phyloP scores from a whole-genome alignment of 345 rosid species.

The Eucalyptus pumila region DNA sequence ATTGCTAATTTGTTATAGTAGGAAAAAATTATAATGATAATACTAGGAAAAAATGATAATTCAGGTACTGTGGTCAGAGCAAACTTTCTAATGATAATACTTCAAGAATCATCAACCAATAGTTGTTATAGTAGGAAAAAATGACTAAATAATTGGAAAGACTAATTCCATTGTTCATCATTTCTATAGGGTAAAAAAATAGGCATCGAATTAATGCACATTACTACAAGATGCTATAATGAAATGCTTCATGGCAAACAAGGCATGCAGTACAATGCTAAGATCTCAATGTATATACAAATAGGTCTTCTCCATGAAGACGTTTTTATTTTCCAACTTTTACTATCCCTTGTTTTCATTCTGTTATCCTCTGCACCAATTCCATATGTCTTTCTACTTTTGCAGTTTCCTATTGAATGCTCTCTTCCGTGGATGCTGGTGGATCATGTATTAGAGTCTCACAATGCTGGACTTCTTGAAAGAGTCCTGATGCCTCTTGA shows the following conservation, averaged over 20 bases:
- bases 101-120: not conserved
- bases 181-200: not conserved
- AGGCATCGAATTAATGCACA: not conserved
- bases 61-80: not conserved
- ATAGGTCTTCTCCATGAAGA: not conserved
- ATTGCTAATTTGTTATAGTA: not conserved
- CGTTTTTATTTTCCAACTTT: not conserved
- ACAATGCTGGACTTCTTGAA: conserved; percentile 79
- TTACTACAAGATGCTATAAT: not conserved
- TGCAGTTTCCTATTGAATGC: conserved; percentile 94
- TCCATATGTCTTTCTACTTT: not conserved
- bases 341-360: not conserved
- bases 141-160: not conserved
- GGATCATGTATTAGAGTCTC: conserved; percentile 79
- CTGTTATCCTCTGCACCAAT: not conserved
- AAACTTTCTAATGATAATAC: not conserved
- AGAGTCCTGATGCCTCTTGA: conserved; percentile 91
- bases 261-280: not conserved
- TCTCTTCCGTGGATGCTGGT: conserved; percentile 99
- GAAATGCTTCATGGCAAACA: not conserved
- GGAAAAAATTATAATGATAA: no score
- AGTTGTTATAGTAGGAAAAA: not conserved
- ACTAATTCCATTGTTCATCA: not conserved
- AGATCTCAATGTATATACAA: not conserved
- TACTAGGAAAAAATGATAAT: no score